A percentile compares a stretch with the other conserved stretches of the same genome.
Conservation (phyloP, 371 early-diverging fungal species). For the Dentiscutata heterogama region DNA sequence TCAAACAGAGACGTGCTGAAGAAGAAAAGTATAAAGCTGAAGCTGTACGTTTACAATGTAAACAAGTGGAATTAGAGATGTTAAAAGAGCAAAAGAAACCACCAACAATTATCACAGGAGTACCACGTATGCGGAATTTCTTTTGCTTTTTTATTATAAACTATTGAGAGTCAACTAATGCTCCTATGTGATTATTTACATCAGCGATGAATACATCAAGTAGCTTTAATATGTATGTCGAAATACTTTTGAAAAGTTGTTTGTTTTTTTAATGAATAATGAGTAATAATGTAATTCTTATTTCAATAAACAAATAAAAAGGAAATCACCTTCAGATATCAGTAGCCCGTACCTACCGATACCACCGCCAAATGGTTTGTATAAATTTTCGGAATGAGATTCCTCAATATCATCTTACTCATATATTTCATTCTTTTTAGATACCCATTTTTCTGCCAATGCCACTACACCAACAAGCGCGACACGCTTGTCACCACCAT, state of each 20-base stretch:
- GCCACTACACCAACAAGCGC: slow-evolving; percentile 44
- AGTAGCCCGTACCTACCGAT: slow-evolving; percentile 43
- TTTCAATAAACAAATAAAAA: not conserved
- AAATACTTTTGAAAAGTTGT: not conserved
- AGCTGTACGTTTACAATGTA: slow-evolving; percentile 53
- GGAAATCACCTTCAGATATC: slow-evolving; percentile 46
- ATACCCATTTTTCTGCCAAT: slow-evolving; percentile 26
- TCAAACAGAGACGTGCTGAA: slow-evolving; percentile 52
- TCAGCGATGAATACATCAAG: slow-evolving; percentile 22
- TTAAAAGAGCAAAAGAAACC: slow-evolving; percentile 48
- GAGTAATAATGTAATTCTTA: too few species aligned
- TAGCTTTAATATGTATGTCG: slow-evolving; percentile 27
- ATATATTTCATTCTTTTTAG: not conserved
- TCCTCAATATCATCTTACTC: too few species aligned
- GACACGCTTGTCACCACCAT: slow-evolving; percentile 42
- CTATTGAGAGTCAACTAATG: not conserved
- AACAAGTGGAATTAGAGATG: slow-evolving; percentile 55
- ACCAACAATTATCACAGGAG: slow-evolving; percentile 44
- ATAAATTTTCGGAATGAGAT: too few species aligned
- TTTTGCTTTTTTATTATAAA: not conserved
- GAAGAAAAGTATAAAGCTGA: slow-evolving; percentile 57
- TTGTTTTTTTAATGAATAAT: not conserved
- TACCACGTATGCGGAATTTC: slow-evolving; percentile 38
- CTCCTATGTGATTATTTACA: not conserved
- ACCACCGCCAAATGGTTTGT: slow-evolving; percentile 38